Evolutionary conservation across 1,284 basidiomycete species (phyloP), one percentile per base, ranked within the genome.

Genomic region (Laetiporus sulphureus): DNA sequence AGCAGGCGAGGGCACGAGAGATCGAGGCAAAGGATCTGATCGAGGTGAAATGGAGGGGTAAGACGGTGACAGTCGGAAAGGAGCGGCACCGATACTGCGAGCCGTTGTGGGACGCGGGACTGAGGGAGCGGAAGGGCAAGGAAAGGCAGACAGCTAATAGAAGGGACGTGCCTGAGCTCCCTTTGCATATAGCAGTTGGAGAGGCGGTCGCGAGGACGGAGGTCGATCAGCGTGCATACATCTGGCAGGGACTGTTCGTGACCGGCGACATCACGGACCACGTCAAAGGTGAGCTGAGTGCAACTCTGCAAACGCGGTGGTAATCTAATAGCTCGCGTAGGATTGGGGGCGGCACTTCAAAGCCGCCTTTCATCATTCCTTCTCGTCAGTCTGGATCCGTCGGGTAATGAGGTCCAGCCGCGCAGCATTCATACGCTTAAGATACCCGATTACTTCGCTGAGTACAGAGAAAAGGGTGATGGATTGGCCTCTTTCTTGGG

Each of bases 361-460:
- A 83, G 84, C 6, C 79, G 88, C 40, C 68, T 94, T 16, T 65
- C 77, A 4, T 73, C 85, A 2, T 90, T 76, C 61, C 72, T 93
- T 34, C 69, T 78, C 13, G 67, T 71, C 38, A 79, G 76, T 46
- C 65, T 79, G 1, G 90, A 87, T 23, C 63, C 78, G 15, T 68
- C 82, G 27, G 64, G 78, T 41, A 82, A 77, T 29, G 84, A 88
- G 15, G 65, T 84, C 7, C 90, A 92, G 55, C 73, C 89, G 2
- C 74, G 77, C 7, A 64, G 67, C 32, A 78, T 84, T 13, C 72
- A 80, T 15, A 69, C 84, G 10, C 60, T 92, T 38, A 75, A 68
- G 33, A 77, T 94, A n/a, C 92, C 92, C 11, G 91, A 95, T 20
- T 95, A 95, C 63, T 95, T 93, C 61, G 83, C 86, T 7, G 91